phyloP scores from a whole-genome alignment of 2,329 filamentous ascomycete genomes.

The Claviceps humidiphila region DNA sequence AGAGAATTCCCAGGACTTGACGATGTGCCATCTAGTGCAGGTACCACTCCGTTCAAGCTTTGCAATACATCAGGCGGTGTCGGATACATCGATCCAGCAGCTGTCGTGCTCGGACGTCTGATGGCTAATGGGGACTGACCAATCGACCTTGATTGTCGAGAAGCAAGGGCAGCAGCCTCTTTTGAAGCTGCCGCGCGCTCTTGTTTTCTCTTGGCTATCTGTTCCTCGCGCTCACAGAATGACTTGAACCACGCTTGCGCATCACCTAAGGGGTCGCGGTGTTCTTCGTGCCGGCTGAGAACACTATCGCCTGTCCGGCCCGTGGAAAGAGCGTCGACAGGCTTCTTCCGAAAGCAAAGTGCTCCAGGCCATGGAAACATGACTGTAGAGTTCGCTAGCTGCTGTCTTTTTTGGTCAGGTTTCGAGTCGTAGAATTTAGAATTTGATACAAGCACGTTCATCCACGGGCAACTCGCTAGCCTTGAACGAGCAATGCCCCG shows the following conservation, averaged over 20 bases:
- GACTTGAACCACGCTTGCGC: slow-evolving; percentile 37
- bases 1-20: slow-evolving; percentile 40
- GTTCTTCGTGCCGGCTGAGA: slow-evolving; percentile 25
- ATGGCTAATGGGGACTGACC: slow-evolving; percentile 39
- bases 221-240: slow-evolving; percentile 32
- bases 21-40: slow-evolving; percentile 40
- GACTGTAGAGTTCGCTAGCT: slow-evolving; percentile 20
- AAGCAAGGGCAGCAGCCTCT: slow-evolving; percentile 29
- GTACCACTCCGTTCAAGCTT: slow-evolving; percentile 36
- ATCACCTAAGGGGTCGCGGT: slow-evolving; percentile 33
- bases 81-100: slow-evolving; percentile 49
- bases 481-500: slow-evolving; percentile 32
- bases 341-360: slow-evolving; percentile 38
- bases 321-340: slow-evolving; percentile 26
- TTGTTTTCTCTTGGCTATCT: slow-evolving; percentile 32
- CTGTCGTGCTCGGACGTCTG: slow-evolving; percentile 33
- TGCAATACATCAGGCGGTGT: slow-evolving; percentile 57
- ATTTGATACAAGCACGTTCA: slow-evolving; percentile 35
- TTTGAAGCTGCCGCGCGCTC: slow-evolving; percentile 33
- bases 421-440: slow-evolving; percentile 29
- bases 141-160: slow-evolving; percentile 28
- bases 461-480: slow-evolving; percentile 34
- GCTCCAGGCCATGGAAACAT: slow-evolving; percentile 40
- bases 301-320: slow-evolving; percentile 26
- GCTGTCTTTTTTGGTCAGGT: slow-evolving; percentile 27